A percentile compares a stretch with the other conserved stretches of the same genome.
These are phyloP conservation scores for Pichia sp. DNA, from an alignment of 1,139 yeast species.

Conservation along the genomic window DNA sequence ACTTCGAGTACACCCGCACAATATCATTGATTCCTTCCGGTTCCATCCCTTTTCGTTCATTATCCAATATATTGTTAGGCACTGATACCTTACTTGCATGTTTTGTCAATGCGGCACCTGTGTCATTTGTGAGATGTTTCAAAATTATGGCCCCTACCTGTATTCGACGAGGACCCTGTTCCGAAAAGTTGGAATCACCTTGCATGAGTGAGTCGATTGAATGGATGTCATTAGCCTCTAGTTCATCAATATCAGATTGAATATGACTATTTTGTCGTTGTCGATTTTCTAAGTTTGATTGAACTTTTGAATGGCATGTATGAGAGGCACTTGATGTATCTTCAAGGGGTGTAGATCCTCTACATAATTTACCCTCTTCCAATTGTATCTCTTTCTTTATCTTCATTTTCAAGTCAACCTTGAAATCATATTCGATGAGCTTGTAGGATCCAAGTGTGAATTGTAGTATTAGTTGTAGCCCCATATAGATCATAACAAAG, in stretches of 20 bases:
- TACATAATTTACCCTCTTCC: too few relatives aligned
- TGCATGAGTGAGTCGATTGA: conserved; percentile 4
- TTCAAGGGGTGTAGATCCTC: too few relatives aligned
- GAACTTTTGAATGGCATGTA: too few relatives aligned
- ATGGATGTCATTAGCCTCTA: background rate
- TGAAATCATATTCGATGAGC: conserved; percentile 66
- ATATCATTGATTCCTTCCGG: conserved; percentile 51
- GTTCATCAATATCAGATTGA: background rate
- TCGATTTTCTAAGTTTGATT: too few relatives aligned
- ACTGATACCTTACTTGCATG: conserved; percentile 9
- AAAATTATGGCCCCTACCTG: too few relatives aligned
- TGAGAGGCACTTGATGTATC: too few relatives aligned
- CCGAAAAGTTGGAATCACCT: background rate
- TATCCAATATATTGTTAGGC: conserved; percentile 14
- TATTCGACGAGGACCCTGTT: too few relatives aligned
- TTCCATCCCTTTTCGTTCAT: conserved; percentile 33
- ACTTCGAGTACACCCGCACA: conserved; percentile 44
- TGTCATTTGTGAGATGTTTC: too few relatives aligned
- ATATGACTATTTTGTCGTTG: too few relatives aligned
- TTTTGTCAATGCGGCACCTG: conserved; percentile 2
- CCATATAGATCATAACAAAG: conserved; percentile 71
- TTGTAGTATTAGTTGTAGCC: conserved; percentile 61
- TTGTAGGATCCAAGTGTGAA: conserved; percentile 74
- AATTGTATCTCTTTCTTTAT: too few relatives aligned
- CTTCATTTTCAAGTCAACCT: conserved; percentile 26